These are phyloP conservation scores for Kluyveromyces aestuarii DNA, from an alignment of 805 yeast species.

Conservation along the genomic window DNA sequence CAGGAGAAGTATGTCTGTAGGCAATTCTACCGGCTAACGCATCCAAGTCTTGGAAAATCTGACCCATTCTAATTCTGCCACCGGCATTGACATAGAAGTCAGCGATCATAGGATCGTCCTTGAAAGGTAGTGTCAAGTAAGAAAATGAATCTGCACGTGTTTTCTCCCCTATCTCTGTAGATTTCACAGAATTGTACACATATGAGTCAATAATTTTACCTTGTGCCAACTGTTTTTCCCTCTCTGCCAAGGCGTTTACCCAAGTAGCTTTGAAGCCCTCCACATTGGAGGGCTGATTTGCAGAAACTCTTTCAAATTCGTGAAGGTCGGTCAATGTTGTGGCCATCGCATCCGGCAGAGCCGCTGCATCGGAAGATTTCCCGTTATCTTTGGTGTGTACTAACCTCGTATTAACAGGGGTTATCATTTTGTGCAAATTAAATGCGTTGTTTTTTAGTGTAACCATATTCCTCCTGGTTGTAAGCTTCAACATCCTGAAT, in stretches of 20 bases:
- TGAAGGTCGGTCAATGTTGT: conserved; percentile 53
- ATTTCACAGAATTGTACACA: conserved; percentile 62
- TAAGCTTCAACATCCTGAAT: background rate
- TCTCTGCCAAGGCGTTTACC: conserved; percentile 74
- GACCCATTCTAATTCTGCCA: conserved; percentile 89
- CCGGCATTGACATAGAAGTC: conserved; percentile 85
- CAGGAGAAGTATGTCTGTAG: conserved; percentile 87
- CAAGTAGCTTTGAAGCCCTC: conserved; percentile 52
- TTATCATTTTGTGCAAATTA: background rate
- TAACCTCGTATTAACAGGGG: background rate
- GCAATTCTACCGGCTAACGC: conserved; percentile 93
- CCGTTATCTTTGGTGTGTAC: conserved; percentile 8
- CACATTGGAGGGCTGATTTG: conserved; percentile 16
- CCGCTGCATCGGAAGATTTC: conserved; percentile 6
- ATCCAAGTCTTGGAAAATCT: conserved; percentile 87
- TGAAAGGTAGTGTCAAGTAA: conserved; percentile 67
- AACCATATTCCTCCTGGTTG: background rate
- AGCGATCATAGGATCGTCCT: conserved; percentile 70
- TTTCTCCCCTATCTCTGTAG: conserved; percentile 61
- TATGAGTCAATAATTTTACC: conserved; percentile 67
- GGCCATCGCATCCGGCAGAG: conserved; percentile 59
- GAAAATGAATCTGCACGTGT: conserved; percentile 73
- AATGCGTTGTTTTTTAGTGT: background rate
- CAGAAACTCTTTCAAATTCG: conserved; percentile 39
- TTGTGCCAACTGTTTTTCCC: conserved; percentile 58